Base-by-base conservation (phyloP, 2,329 filamentous ascomycete species). In the Fusarium sp. region DNA sequence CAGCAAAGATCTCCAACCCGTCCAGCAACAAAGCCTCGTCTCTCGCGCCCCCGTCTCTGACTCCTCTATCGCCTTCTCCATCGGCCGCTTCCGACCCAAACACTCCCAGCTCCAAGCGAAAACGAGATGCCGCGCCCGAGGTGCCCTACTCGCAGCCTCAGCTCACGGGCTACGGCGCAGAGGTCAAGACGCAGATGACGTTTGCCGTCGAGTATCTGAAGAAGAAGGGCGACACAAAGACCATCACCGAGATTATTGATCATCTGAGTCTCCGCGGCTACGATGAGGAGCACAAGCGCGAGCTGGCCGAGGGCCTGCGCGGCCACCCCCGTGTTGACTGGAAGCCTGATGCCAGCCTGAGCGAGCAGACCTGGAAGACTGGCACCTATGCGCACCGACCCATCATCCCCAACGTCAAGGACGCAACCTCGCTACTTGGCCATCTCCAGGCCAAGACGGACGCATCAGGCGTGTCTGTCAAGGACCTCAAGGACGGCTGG, bases 401-500 rank as follows among this genome's bases (percentile, higher is more conserved):
- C 64, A 90, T 93, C 77, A 95, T 98, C 81, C 88, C 88, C 5
- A 92, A 94, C 71, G 96, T 99, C 70, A 92, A 91, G 77, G 92
- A 91, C 79, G 91, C 92, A 68, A 92, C 93, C 43, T 91, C 95
- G 77, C 89, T 99, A 64, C 90, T 97, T 64, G 90, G 89, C 65
- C 93, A 94, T 80, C 89, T 99, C 35, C 95, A 98, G 84, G 88
- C 89, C 64, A 95, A 95, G 83, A 91, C 90, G 62, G 95, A 95
- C 68, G 94, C 94, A 2, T 91, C 93, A 74, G 95, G 94, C 14
- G 90, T 98, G 64, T 89, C 88, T 41, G 94, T 98, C 72, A 95
- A 95, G 82, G 95, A 98, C 78, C 89, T 99, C 71, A 97, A 98
- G 84, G 97, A 99, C 81, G 97, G 97, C 73, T 99, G 97, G 97